Evolutionary conservation across 768 basidiomycete genomes (phyloP), one percentile per base, ranked within the genome.

Genomic region (Pisolithus tinctorius): DNA sequence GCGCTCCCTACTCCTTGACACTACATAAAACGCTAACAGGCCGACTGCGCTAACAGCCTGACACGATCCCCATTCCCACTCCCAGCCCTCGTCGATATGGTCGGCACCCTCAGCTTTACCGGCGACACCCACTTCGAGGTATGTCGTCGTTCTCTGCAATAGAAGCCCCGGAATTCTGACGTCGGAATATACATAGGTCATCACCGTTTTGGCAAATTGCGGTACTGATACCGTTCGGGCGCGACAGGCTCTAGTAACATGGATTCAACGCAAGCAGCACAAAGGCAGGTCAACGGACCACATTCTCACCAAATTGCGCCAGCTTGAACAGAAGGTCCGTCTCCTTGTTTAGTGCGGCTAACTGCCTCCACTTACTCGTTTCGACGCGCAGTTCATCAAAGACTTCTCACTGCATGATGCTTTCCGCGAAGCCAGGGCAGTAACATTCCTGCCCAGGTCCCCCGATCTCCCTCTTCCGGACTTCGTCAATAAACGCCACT

Each of bases 391-490:
- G 68, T 67, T 68, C 51, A 64, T 69, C 54, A 60, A 48, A 46
- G 66, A 67, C 47, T 17, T 17, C 6, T 55, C 57, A 38, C 43
- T 67, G 0, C 66, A 67, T 38, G 34, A 40, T 30, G 66, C 67
- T n/a, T 67, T 67, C 25, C 66, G 67, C 20, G 63, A 69, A 40
- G 66, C 66, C 13, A 65, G 66, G 52, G 66, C 66, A 27, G 47
- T 52, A 39, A 67, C 66, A 0, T 60, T 11, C 37, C 54, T 67
- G 3, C 66, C 66, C 6, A 59, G 59, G 17, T 48, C 67, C 1
- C 60, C 49, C 0, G 59, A 60, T 48, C 50, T 67, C 11, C 66
- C 63, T 0, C 63, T 60, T n/a, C 66, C 62, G 23, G 6, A 39
- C 8, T 48, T 23, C 8, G 1, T 53, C 14, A 4, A 9, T 6